These are phyloP conservation scores for Fusarium sp. DNA, from an alignment of 2,329 filamentous ascomycete genomes.

Conservation along the genomic window DNA sequence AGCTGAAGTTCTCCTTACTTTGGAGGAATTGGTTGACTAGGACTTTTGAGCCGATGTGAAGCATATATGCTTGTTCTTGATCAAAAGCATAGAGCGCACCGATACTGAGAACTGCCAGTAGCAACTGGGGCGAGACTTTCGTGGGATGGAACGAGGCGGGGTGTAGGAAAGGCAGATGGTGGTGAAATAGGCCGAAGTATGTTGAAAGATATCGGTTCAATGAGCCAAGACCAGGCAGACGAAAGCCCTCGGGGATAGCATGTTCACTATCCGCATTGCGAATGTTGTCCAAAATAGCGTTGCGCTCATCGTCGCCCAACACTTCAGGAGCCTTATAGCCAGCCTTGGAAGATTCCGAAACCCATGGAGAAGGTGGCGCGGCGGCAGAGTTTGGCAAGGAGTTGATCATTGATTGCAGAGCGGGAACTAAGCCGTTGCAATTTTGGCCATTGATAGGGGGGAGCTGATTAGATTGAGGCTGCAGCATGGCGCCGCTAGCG, in stretches of 20 bases:
- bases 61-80: constrained; percentile 94
- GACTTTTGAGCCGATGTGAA: constrained; percentile 97
- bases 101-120: constrained; percentile 92
- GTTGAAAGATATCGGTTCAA: constrained; percentile 94
- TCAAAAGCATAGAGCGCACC: constrained; percentile 97
- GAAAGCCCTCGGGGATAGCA: constrained; percentile 88
- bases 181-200: constrained; percentile 97
- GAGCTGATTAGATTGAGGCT: constrained; percentile 71
- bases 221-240: constrained; percentile 81
- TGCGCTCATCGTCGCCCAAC: constrained; percentile 84
- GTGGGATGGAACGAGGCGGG: constrained; percentile 89
- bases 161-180: constrained; percentile 95
- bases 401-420: constrained; percentile 77
- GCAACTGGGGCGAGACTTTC: constrained; percentile 80
- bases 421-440: constrained; percentile 70
- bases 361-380: constrained; percentile 78
- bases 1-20: constrained; percentile 99
- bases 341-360: constrained; percentile 74
- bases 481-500: constrained; percentile 66
- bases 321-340: constrained; percentile 82
- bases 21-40: constrained; percentile 96
- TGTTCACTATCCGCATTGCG: constrained; percentile 82
- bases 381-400: constrained; percentile 76
- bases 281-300: constrained; percentile 87
- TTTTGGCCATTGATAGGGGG: constrained; percentile 75